Base-by-base conservation (phyloP, 2,329 filamentous ascomycete species). In the Alternaria novae-zelandiae region DNA sequence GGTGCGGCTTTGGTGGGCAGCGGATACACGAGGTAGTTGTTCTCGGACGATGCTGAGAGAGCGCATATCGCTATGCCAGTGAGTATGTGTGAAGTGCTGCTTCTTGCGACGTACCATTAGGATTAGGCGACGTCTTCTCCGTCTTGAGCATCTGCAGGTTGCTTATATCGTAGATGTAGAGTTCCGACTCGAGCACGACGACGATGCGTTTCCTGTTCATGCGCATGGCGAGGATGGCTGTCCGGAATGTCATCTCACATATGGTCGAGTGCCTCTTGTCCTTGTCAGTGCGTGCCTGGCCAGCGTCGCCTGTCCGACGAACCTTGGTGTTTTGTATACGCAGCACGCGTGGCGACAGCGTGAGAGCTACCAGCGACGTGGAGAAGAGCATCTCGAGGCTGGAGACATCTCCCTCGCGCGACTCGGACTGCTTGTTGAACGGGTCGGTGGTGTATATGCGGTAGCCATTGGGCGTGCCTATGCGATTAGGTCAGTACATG, bases 371-470 rank as follows among this genome's bases (percentile, higher is more conserved):
- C 36, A 99, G 88, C 3, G 96, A 98, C 30, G 96, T 98, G 30
- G 95, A 97, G 82, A 99, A 99, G 69, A 99, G 89, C 94, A 98
- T 98, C 84, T 99, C 96, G 74, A 98, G 91, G 69, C 97, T 94
- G 50, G 94, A 92, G 58, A 99, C 95, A 80, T 98, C 97, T 64
- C 93, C 93, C 78, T 98, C 94, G 78, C 95, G 92, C 76, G 93
- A 96, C 79, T 94, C 95, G 81, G 96, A 97, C 77, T 94, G 94
- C 82, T 97, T 96, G 72, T 91, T 91, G 80, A 98, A 99, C 0
- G 96, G 95, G 71, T 98, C 96, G 69, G 95, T 98, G 70, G 94
- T 95, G 82, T 97, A 99, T 76, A 97, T 95, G 70, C 94, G 92
- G 80, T 98, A 97, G 66, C 96, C 96, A 82, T 91, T 94, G 46